Evolutionary conservation across 179 eudicot species (phyloP), one percentile per base, ranked within the genome.

Genomic region (Carnegiea gigantea): DNA sequence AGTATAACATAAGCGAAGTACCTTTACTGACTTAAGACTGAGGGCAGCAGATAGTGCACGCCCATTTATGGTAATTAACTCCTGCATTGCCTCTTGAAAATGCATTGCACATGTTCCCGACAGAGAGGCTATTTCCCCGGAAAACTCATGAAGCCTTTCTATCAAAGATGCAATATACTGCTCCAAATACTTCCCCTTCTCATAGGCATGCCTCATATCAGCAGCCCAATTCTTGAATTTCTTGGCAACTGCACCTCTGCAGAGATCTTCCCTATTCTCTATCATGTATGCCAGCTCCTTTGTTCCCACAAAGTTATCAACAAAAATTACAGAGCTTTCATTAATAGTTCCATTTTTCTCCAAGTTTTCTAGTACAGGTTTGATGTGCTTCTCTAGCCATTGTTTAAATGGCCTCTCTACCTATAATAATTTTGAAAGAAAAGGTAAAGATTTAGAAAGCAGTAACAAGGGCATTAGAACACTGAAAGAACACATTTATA

Each of bases 251-350:
- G 13, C 12, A 62, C 68, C 18, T 62, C 68, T n/a, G 30, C 68
- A 62, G n/a, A 8, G 30, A n/a, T 62, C 68, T 62, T 62, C 68
- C 68, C 28, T 62, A 3, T 62, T 62, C 30, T 62, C 68, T 62
- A 21, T 23, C 68, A n/a, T n/a, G 28, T 62, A 62, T 62, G 68
- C 15, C 68, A 62, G 68, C 68, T 62, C 68, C 28, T 76, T 64
- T 9, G 68, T 62, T 62, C 68, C 68, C 68, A 23, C 68, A 62
- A n/a, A 62, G 68, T 62, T 62, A 24, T n/a, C 68, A n/a, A 62
- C 3, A 62, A 62, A 62, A n/a, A 62, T 23, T 21, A 62, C 30
- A n/a, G 68, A 62, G n/a, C n/a, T 62, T 62, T 62, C 68, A 62
- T 7, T 21, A 9, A 62, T 62, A 62, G 68, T 62, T 62, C 28